These are phyloP conservation scores for Aspergillus costaricaensis DNA, from an alignment of 2,329 filamentous ascomycete genomes.

Conservation along the genomic window DNA sequence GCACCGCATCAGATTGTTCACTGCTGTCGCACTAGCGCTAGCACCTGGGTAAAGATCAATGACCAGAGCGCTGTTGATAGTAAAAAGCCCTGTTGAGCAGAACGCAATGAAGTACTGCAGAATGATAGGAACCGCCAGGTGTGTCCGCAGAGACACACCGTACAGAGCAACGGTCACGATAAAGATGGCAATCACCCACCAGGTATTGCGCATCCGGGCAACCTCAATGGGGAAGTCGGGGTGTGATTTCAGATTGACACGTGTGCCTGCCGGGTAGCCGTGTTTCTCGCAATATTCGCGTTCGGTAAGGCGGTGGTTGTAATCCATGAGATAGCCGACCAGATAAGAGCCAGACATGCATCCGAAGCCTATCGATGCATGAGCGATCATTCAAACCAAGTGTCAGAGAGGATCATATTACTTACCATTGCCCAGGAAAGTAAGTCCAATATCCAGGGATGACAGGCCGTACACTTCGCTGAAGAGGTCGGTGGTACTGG, in stretches of 20 bases:
- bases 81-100: conserved; percentile 37
- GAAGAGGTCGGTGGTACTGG: conserved; percentile 45
- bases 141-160: conserved; percentile 24
- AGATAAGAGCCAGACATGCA: conserved; percentile 8
- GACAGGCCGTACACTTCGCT: conserved; percentile 36
- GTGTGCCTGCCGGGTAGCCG: conserved; percentile 5
- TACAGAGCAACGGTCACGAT: conserved; percentile 32
- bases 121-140: conserved; percentile 39
- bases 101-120: conserved; percentile 43
- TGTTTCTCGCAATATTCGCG: conserved; percentile 21
- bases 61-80: conserved; percentile 38
- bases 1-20: conserved; percentile 42
- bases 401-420: not conserved
- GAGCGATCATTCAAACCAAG: not conserved
- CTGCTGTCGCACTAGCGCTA: conserved; percentile 40
- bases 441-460: conserved; percentile 43
- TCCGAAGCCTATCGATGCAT: conserved; percentile 5
- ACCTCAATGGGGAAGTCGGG: conserved; percentile 47
- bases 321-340: conserved; percentile 33
- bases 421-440: conserved; percentile 44
- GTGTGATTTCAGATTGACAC: conserved; percentile 29
- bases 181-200: conserved; percentile 26
- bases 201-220: conserved; percentile 41
- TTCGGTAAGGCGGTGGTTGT: conserved; percentile 38
- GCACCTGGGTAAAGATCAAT: conserved; percentile 41